Evolutionary conservation across 208 protist species (phyloP).

Genomic region (Leptomonas pyrrhocoris): DNA sequence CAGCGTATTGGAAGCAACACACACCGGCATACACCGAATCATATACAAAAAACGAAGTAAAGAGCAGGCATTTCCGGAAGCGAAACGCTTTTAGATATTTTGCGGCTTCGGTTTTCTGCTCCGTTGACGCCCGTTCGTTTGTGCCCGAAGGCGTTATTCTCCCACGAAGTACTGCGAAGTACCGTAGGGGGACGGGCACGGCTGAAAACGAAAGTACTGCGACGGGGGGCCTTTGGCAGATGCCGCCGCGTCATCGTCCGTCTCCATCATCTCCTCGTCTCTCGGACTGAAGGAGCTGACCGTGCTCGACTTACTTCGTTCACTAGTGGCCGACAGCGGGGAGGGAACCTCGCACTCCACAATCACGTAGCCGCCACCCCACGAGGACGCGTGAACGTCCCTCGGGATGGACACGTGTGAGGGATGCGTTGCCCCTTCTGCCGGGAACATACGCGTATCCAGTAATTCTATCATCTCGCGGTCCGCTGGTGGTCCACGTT

Average conservation of each 20-base stretch:
- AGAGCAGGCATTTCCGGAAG: too few species aligned
- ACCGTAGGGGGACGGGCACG: background rate
- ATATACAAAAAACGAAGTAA: too few species aligned
- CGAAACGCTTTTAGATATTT: too few species aligned
- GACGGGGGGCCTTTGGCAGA: background rate
- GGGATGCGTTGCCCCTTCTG: background rate
- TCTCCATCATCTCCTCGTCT: slow-evolving; percentile 3
- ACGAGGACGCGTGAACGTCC: background rate
- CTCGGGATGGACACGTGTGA: background rate
- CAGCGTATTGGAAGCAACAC: too few species aligned
- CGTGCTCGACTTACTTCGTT: background rate
- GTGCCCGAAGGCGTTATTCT: background rate
- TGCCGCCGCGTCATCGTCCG: background rate
- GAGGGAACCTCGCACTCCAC: slow-evolving; percentile 6
- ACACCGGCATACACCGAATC: too few species aligned
- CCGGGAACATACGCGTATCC: background rate
- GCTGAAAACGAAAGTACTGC: slow-evolving; percentile 7
- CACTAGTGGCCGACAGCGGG: background rate
- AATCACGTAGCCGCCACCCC: slow-evolving; percentile 10
- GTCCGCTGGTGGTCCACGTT: too few species aligned
- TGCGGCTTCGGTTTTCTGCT: too few species aligned
- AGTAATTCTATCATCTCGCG: background rate
- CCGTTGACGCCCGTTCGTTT: too few species aligned
- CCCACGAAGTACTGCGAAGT: background rate
- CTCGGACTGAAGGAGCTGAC: background rate